Percentiles rank a stretch among this genome's conserved stretches.
These are phyloP conservation scores for Camellia granthamiana DNA, from an alignment of 148 eudicot genomes.

Conservation along the genomic window DNA sequence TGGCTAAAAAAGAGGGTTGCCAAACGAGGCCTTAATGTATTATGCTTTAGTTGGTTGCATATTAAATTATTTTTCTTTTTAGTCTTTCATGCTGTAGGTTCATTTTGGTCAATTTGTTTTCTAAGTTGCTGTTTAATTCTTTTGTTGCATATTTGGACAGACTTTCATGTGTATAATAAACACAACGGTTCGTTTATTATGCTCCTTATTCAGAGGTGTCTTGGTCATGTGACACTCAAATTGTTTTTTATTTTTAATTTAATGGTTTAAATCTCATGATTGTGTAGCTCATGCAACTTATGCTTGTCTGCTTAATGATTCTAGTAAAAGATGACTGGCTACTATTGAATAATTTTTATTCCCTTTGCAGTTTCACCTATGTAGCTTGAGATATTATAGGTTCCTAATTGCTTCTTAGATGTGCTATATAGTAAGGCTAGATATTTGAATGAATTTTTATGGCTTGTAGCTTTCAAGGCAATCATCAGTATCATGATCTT, in stretches of 20 bases:
- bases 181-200: not conserved
- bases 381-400: not conserved
- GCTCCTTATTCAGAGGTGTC: not conserved
- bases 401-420: constrained; percentile 9
- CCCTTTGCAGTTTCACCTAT: not conserved
- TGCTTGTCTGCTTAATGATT: no score
- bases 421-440: not conserved
- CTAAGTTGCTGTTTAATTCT: not conserved
- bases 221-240: not conserved
- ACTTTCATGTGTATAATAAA: not conserved
- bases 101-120: no score
- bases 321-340: not conserved
- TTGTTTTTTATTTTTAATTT: no score
- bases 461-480: no score
- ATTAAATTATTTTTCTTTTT: not conserved
- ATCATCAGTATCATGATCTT: no score
- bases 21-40: not conserved
- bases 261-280: no score
- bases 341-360: not conserved
- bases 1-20: no score
- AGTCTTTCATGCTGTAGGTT: not conserved
- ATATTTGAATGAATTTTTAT: not conserved
- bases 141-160: no score
- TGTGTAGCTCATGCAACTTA: no score
- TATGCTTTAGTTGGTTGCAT: not conserved